These are phyloP conservation scores for Dothiorella sarmentorum DNA, from an alignment of 2,329 filamentous ascomycete genomes.

Conservation along the genomic window DNA sequence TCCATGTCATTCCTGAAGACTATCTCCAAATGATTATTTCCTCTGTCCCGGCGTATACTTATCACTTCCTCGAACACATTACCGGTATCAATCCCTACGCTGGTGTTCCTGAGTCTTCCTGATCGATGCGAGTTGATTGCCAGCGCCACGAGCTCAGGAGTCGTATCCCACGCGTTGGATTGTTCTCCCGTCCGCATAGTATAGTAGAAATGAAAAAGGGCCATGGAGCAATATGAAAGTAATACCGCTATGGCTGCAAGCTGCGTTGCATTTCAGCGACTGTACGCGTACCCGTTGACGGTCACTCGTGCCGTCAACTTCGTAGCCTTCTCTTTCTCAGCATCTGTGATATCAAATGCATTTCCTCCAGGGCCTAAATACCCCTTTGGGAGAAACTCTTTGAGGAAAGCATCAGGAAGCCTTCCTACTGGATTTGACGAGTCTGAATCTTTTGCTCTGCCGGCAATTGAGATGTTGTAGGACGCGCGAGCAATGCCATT, in stretches of 20 bases:
- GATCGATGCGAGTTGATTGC: background rate
- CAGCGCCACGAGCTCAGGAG: background rate
- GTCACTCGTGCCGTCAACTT: background rate
- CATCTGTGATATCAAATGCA: background rate
- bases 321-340: background rate
- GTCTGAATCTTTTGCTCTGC: background rate
- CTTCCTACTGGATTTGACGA: background rate
- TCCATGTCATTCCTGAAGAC: no score
- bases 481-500: background rate
- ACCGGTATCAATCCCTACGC: background rate
- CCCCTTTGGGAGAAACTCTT: background rate
- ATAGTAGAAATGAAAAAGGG: background rate
- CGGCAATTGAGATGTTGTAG: background rate
- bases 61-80: background rate
- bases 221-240: background rate
- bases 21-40: no score
- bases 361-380: background rate
- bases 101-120: background rate
- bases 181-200: background rate
- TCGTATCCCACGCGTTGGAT: conserved; percentile 3
- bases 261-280: background rate
- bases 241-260: background rate
- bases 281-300: background rate
- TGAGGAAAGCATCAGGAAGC: background rate
- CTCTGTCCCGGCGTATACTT: background rate